Evolutionary conservation across 1,284 basidiomycete species (phyloP).

Genomic region (Paramarasmius palmivorus): DNA sequence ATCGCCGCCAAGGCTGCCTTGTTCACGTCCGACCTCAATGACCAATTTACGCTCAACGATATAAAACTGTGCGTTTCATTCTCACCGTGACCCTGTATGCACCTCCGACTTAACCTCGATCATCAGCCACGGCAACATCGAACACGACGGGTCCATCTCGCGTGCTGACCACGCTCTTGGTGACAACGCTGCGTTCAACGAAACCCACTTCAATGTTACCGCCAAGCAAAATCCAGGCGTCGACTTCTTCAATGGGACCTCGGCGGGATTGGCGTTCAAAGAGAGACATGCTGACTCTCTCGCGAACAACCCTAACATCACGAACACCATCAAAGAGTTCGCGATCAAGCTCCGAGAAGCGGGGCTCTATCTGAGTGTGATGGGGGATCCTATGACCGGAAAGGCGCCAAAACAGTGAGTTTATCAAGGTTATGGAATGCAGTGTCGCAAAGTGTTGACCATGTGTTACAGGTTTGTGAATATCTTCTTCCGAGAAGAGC

Average conservation of each 20-base stretch:
- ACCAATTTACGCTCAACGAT: constrained; percentile 12
- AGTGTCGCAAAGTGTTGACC: too few species aligned
- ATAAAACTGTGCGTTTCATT: constrained; percentile 11
- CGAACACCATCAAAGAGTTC: constrained; percentile 19
- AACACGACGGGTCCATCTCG: constrained; percentile 22
- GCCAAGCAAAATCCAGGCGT: constrained; percentile 20
- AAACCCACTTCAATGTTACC: constrained; percentile 16
- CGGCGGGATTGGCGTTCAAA: constrained; percentile 15
- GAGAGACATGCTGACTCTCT: constrained; percentile 14
- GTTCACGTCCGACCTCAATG: constrained; percentile 9
- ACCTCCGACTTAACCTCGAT: not conserved
- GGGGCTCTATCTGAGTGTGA: constrained; percentile 19
- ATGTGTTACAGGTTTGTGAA: not conserved
- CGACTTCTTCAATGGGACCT: constrained; percentile 19
- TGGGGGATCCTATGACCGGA: constrained; percentile 19
- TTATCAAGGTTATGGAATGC: too few species aligned
- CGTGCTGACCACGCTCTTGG: constrained; percentile 17
- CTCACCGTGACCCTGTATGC: not conserved
- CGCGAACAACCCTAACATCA: constrained; percentile 15
- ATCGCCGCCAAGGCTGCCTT: constrained; percentile 13
- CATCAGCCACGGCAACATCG: constrained; percentile 17
- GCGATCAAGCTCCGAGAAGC: constrained; percentile 13
- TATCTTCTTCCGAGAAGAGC: too few species aligned
- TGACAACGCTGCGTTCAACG: constrained; percentile 20
- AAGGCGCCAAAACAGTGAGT: constrained; percentile 21